Conservation (phyloP, 163 green algal species). For the Chlorella variabilis region DNA sequence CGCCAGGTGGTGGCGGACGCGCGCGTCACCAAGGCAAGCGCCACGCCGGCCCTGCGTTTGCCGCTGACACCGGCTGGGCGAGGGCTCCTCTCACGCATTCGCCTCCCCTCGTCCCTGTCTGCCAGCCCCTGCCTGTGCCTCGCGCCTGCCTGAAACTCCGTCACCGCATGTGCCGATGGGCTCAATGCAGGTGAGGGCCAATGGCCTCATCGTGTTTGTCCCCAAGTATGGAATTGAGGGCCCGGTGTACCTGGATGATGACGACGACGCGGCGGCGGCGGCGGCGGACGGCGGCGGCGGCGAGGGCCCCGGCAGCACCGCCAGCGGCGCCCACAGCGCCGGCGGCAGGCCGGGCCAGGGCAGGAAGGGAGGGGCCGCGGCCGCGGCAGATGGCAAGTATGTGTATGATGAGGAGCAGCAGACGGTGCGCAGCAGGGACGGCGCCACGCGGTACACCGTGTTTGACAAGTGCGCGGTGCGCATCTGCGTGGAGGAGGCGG, state of each 20-base stretch:
- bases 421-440: constrained; percentile 52
- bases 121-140: too few species aligned
- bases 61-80: too few species aligned
- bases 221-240: constrained; percentile 98
- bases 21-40: constrained; percentile 72
- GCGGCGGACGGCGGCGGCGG: background rate
- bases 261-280: background rate
- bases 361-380: background rate
- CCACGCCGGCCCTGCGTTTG: too few species aligned
- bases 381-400: constrained; percentile 12
- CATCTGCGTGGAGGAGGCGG: constrained; percentile 77
- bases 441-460: constrained; percentile 62
- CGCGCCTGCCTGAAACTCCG: too few species aligned
- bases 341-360: background rate
- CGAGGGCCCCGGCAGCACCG: background rate
- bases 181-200: constrained; percentile 65
- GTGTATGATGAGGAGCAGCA: constrained; percentile 54
- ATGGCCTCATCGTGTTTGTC: constrained; percentile 97
- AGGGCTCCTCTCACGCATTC: too few species aligned
- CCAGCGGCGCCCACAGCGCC: constrained; percentile 10
- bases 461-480: constrained; percentile 85
- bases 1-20: constrained; percentile 69
- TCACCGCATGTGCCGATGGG: too few species aligned
- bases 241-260: constrained; percentile 77
- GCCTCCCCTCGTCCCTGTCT: too few species aligned